Conservation (phyloP, 2,329 filamentous ascomycete species). For the Colletotrichum truncatum region DNA sequence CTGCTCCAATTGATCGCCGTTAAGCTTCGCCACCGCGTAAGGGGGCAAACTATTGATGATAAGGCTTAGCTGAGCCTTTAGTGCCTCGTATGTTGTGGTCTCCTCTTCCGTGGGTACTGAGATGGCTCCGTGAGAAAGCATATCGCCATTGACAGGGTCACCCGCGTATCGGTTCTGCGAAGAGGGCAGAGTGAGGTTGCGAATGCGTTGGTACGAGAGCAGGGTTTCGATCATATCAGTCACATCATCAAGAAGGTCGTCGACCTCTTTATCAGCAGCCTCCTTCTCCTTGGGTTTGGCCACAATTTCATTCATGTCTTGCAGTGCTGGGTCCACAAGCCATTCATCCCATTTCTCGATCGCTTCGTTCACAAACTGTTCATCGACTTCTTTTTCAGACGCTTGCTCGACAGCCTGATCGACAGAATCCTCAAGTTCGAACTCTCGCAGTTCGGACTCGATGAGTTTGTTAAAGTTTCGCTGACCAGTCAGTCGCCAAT, state of each 20-base stretch:
- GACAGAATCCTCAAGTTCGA: slow-evolving; percentile 45
- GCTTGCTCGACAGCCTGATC: slow-evolving; percentile 40
- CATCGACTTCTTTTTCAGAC: slow-evolving; percentile 51
- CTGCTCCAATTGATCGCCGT: slow-evolving; percentile 86
- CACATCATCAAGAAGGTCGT: slow-evolving; percentile 70
- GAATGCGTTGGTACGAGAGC: slow-evolving; percentile 81
- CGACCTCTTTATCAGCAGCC: slow-evolving; percentile 20
- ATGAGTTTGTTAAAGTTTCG: slow-evolving; percentile 72
- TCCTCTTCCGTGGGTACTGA: slow-evolving; percentile 74
- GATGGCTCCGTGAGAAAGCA: slow-evolving; percentile 72
- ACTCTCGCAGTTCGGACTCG: slow-evolving; percentile 58
- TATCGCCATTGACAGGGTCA: slow-evolving; percentile 72
- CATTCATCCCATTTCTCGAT: slow-evolving; percentile 68
- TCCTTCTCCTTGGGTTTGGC: slow-evolving; percentile 51
- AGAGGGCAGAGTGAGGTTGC: slow-evolving; percentile 74
- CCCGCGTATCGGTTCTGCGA: slow-evolving; percentile 69
- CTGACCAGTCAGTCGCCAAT: slow-evolving; percentile 79
- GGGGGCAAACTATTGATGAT: slow-evolving; percentile 82
- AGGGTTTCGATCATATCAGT: slow-evolving; percentile 81
- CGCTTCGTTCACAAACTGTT: slow-evolving; percentile 60
- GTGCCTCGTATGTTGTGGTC: slow-evolving; percentile 71
- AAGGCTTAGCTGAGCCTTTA: slow-evolving; percentile 78
- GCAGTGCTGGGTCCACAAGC: slow-evolving; percentile 65
- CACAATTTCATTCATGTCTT: slow-evolving; percentile 53
- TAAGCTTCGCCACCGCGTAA: slow-evolving; percentile 85